These are phyloP conservation scores for Beauveria brongniartii DNA, from an alignment of 2,329 filamentous ascomycete species.

Conservation along the genomic window DNA sequence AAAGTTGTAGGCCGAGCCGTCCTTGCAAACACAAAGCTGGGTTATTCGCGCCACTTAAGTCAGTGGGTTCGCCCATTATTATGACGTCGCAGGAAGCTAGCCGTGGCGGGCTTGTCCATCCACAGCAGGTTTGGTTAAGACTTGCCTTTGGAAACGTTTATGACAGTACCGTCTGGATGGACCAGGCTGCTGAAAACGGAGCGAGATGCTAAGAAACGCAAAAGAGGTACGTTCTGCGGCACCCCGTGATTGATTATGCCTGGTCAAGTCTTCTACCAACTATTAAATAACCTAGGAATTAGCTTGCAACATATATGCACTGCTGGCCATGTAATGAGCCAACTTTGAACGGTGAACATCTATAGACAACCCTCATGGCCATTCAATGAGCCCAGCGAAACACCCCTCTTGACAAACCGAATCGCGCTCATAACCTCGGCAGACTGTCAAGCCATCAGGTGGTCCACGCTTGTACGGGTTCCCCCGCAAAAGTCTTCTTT, in stretches of 20 bases:
- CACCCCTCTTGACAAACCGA: not conserved
- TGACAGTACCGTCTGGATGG: not conserved
- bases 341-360: not conserved
- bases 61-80: not conserved
- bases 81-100: not conserved
- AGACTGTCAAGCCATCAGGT: not conserved
- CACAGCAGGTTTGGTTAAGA: not conserved
- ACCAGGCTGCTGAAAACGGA: not conserved
- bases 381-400: not conserved
- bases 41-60: not conserved
- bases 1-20: not conserved
- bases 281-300: not conserved
- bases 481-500: not conserved
- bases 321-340: not conserved
- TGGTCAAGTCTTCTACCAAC: not conserved
- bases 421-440: constrained; percentile 1
- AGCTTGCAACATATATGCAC: not conserved
- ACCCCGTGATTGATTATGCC: not conserved
- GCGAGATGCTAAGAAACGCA: not conserved
- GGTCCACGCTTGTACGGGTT: not conserved
- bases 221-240: not conserved
- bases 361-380: not conserved
- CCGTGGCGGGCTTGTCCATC: not conserved
- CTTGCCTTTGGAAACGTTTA: not conserved
- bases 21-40: not conserved